A percentile compares a stretch with the other conserved stretches of the same genome.
Evolutionary conservation across 1,284 basidiomycete species (phyloP).

Genomic region (Microbotryum saponariae): DNA sequence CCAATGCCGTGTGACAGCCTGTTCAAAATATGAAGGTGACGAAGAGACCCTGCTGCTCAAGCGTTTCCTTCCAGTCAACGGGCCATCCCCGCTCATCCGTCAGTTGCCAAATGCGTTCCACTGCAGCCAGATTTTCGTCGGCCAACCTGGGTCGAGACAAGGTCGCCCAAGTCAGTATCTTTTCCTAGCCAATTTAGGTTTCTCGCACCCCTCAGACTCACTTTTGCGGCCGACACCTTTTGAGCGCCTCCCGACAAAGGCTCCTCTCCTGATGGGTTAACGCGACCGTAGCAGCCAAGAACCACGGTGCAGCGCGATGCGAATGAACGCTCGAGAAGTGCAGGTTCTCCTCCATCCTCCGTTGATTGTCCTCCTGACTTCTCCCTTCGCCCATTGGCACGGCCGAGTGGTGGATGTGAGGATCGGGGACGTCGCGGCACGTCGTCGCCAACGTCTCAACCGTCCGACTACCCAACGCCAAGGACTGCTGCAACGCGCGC

Average conservation of each 20-base stretch:
- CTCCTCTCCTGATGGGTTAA: slow-evolving; percentile 9
- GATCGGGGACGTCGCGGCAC: neutral
- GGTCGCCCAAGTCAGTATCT: neutral
- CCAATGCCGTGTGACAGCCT: no score
- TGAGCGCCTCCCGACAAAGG: slow-evolving; percentile 7
- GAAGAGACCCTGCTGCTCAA: slow-evolving; percentile 19
- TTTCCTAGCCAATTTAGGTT: neutral
- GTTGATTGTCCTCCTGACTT: neutral
- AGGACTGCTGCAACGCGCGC: slow-evolving; percentile 17
- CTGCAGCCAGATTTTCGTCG: slow-evolving; percentile 3
- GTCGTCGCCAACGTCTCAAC: slow-evolving; percentile 3
- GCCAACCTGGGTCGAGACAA: neutral
- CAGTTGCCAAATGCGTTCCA: slow-evolving; percentile 22
- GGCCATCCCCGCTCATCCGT: slow-evolving; percentile 20
- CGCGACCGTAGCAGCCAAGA: slow-evolving; percentile 26
- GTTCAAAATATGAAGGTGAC: slow-evolving; percentile 18
- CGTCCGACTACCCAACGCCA: slow-evolving; percentile 16
- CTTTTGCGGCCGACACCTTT: neutral
- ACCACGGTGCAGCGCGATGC: slow-evolving; percentile 22
- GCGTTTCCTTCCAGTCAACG: slow-evolving; percentile 21
- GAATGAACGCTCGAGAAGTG: slow-evolving; percentile 13
- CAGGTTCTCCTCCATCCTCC: slow-evolving; percentile 3
- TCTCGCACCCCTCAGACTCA: neutral
- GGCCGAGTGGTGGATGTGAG: neutral
- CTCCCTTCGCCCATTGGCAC: neutral